Evolutionary conservation across 441 rosid genomes (phyloP).

Genomic region (Pelargonium cotyledonis): DNA sequence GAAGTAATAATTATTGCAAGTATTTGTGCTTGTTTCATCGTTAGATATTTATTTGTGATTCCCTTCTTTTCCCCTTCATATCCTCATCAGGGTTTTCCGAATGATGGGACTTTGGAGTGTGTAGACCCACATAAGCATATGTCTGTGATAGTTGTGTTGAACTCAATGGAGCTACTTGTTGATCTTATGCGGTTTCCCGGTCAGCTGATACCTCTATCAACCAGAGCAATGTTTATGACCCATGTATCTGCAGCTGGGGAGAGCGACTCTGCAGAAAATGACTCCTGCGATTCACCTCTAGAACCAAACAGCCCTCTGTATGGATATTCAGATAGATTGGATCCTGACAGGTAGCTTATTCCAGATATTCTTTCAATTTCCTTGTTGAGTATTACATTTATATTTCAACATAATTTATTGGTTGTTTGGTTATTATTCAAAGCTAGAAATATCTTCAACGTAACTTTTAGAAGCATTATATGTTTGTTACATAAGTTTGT

Average conservation of each 20-base stretch:
- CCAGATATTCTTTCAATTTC: neutral
- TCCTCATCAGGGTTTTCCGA: slow-evolving; percentile 75
- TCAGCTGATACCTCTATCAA: slow-evolving; percentile 76
- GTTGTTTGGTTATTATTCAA: too few species aligned
- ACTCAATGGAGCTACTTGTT: slow-evolving; percentile 87
- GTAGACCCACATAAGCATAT: slow-evolving; percentile 79
- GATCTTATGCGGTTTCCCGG: slow-evolving; percentile 98
- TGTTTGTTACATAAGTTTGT: too few species aligned
- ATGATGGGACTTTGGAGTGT: slow-evolving; percentile 72
- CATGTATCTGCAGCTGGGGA: slow-evolving; percentile 97
- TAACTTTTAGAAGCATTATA: too few species aligned
- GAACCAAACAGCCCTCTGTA: slow-evolving; percentile 98
- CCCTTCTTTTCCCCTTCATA: slow-evolving; percentile 11
- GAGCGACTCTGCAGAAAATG: slow-evolving; percentile 99
- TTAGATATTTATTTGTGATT: neutral
- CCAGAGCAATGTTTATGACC: slow-evolving; percentile 87
- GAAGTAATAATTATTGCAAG: neutral
- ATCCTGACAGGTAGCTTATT: slow-evolving; percentile 60
- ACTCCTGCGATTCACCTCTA: slow-evolving; percentile 97
- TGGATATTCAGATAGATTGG: slow-evolving; percentile 77
- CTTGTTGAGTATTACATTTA: neutral
- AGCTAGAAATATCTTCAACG: too few species aligned
- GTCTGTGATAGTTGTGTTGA: slow-evolving; percentile 83
- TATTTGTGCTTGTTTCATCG: slow-evolving; percentile 4
- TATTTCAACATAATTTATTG: neutral